phyloP scores from a whole-genome alignment of 768 basidiomycete genomes.

The Termitomyces sp. region DNA sequence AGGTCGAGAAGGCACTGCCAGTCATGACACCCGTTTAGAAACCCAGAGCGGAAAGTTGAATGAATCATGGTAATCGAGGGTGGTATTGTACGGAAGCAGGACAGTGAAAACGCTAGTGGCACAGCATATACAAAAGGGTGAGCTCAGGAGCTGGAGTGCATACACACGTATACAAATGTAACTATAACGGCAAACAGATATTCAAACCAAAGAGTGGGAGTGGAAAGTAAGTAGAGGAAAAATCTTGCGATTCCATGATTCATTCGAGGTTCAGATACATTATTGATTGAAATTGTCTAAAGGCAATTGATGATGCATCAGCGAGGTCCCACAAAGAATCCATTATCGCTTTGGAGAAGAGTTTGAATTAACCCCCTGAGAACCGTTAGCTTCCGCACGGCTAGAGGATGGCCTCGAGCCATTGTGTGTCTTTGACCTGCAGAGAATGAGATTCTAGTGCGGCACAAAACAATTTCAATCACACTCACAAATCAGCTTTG shows the following conservation, averaged over 20 bases:
- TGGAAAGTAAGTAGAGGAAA: not conserved
- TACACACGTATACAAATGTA: conserved; percentile 11
- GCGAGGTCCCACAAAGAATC: not conserved
- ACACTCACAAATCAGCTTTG: conserved; percentile 39
- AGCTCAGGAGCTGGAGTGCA: conserved; percentile 4
- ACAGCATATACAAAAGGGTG: conserved; percentile 4
- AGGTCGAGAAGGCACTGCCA: not conserved
- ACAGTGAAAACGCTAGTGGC: not conserved
- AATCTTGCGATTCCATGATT: conserved; percentile 5
- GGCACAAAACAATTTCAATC: conserved; percentile 8
- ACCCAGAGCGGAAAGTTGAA: not conserved
- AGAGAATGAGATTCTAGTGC: not conserved
- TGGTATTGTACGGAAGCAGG: conserved; percentile 4
- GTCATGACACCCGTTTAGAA: not conserved
- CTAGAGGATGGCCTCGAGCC: conserved; percentile 19
- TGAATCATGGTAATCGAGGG: not conserved
- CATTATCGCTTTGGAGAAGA: conserved; percentile 11
- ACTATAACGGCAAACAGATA: not conserved
- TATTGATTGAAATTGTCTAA: not conserved
- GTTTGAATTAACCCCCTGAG: conserved; percentile 11
- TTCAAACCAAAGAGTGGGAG: not conserved
- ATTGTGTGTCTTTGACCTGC: conserved; percentile 23
- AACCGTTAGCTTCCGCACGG: conserved; percentile 11
- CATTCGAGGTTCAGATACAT: not conserved
- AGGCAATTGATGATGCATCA: not conserved